Evolutionary conservation across 1,139 yeast genomes (phyloP), one percentile per base, ranked within the genome.

Genomic region (Suzukiozyma palmioleophila): DNA sequence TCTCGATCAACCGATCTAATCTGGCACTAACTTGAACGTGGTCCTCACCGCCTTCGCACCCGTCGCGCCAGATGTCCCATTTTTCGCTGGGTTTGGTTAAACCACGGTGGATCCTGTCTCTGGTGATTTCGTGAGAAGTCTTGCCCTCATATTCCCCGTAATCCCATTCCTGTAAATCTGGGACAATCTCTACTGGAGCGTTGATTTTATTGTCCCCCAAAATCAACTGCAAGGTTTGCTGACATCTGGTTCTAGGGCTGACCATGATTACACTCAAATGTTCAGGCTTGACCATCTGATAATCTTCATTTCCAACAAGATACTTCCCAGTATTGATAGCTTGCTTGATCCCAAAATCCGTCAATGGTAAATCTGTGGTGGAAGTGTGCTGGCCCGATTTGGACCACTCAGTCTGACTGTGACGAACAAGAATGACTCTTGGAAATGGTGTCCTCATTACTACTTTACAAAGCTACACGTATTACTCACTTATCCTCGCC

Each of bases 341-440:
- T 54, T 88, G 92, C 37, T 66, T 67, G 8, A 77, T 85, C 36
- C 97, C 97, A 51, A 78, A 83, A 4, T 70, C 73, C 0, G 96
- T 88, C 56, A 90, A 73, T 9, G 81, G 79, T 28, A 90, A 60
- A 51, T 90, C 97, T 1, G 97, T 90, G 38, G 71, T 52, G 2
- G 96, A 87, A 6, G 97, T 90, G 62, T 87, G 83, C 59, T 87
- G 96, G 26, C 97, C 97, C 3, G 89, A 75, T 54, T 84, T 80
- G 28, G 97, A 89, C 97, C 97, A 90, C 61, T 81, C 95, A 2
- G 97, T 90, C 65, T 90, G 96, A 28, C 95, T 88, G 53, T 83
- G 90, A 52, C 96, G 90, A 38, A 86, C 79, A 51, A 87, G 79
- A 27, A 87, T 77, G 32, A 87, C 80, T 62, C 95, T 73, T 14